Percentiles rank a stretch among this genome's conserved stretches.
Evolutionary conservation across 805 yeast genomes (phyloP).

Genomic region (Zygosaccharomyces siamensis): DNA sequence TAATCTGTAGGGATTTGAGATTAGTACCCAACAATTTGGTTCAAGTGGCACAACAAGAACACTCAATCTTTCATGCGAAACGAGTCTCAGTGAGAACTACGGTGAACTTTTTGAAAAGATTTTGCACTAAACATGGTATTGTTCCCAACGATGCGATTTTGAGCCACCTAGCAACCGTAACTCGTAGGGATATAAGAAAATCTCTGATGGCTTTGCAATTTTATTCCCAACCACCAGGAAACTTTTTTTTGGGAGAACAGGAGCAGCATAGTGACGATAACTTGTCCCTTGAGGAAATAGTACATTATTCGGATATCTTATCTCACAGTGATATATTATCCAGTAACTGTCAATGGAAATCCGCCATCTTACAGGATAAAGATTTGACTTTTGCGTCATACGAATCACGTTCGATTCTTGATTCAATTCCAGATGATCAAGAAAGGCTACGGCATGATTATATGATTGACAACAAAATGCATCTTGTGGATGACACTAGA

Average conservation of each 20-base stretch:
- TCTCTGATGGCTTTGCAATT: slow-evolving; percentile 44
- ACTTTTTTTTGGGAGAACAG: slow-evolving; percentile 1
- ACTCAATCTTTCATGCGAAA: slow-evolving; percentile 36
- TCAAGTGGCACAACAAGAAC: slow-evolving; percentile 42
- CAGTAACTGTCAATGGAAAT: slow-evolving; percentile 12
- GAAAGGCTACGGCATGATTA: slow-evolving; percentile 23
- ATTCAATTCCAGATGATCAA: slow-evolving; percentile 21
- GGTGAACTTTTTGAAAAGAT: slow-evolving; percentile 36
- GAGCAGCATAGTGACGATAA: not conserved
- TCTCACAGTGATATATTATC: slow-evolving; percentile 23
- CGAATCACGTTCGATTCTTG: slow-evolving; percentile 4
- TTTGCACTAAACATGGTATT: slow-evolving; percentile 29
- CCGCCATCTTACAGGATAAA: slow-evolving; percentile 20
- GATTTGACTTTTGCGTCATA: slow-evolving; percentile 24
- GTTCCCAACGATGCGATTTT: slow-evolving; percentile 34
- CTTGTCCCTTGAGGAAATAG: not conserved
- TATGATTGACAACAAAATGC: slow-evolving; percentile 27
- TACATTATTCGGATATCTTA: slow-evolving; percentile 13
- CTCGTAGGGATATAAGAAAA: slow-evolving; percentile 43
- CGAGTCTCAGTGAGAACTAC: slow-evolving; percentile 23
- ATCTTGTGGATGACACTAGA: slow-evolving; percentile 17
- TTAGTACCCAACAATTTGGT: slow-evolving; percentile 46
- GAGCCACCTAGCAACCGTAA: slow-evolving; percentile 25
- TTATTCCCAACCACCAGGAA: slow-evolving; percentile 14
- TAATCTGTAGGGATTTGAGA: slow-evolving; percentile 53